Conservation (phyloP, 2,329 filamentous ascomycete genomes). For the Paecilomyces sp. region DNA sequence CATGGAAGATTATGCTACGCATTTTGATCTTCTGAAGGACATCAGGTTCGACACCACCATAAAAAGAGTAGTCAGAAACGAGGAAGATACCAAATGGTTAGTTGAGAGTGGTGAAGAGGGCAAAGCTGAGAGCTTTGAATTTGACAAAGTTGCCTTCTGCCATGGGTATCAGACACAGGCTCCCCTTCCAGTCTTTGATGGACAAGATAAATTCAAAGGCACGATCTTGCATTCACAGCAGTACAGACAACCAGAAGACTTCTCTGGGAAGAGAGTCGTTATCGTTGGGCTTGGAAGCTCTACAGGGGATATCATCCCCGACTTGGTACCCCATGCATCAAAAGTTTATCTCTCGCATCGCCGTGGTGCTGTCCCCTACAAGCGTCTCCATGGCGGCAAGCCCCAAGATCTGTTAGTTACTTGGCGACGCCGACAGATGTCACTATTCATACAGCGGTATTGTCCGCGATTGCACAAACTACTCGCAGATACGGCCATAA, state of each 20-base stretch:
- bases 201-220: conserved; percentile 31
- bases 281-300: neutral
- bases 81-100: conserved; percentile 24
- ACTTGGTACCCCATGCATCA: neutral
- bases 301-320: neutral
- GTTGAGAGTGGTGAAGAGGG: conserved; percentile 22
- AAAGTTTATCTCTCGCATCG: neutral
- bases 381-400: neutral
- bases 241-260: neutral
- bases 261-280: neutral
- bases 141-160: conserved; percentile 34
- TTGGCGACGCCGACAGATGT: conserved; percentile 18
- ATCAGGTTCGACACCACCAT: conserved; percentile 27
- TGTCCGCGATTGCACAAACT: conserved; percentile 31
- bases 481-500: conserved; percentile 7
- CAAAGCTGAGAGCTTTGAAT: conserved; percentile 14
- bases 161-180: conserved; percentile 28
- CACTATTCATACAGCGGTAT: conserved; percentile 21
- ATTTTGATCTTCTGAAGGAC: conserved; percentile 30
- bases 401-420: conserved; percentile 29
- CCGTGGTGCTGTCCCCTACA: neutral
- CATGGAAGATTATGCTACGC: conserved; percentile 34
- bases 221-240: conserved; percentile 31
- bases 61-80: conserved; percentile 16
- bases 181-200: conserved; percentile 28